These are phyloP conservation scores for Plantago coronopus DNA, from an alignment of 305 asterid genomes.

Conservation along the genomic window DNA sequence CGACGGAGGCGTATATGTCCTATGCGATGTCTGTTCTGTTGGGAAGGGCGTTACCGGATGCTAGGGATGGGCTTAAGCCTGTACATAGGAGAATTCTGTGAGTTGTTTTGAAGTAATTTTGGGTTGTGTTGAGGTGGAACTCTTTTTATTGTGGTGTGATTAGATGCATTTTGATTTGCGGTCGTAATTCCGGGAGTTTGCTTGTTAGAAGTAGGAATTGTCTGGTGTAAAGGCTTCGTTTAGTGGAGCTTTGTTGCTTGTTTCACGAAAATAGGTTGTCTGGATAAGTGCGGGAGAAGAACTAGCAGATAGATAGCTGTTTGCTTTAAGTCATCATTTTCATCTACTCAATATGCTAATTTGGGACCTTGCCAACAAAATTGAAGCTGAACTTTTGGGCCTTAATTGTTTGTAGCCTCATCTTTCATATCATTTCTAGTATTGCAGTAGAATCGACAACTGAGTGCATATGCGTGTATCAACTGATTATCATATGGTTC, in stretches of 20 bases:
- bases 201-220: no score
- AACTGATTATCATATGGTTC: background rate
- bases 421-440: background rate
- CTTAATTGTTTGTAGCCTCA: background rate
- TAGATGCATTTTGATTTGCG: background rate
- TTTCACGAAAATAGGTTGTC: background rate
- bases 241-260: no score
- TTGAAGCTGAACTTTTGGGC: background rate
- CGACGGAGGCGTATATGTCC: constrained; percentile 86
- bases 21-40: constrained; percentile 95
- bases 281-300: no score
- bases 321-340: no score
- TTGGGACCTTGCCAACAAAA: no score
- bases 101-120: constrained; percentile 22
- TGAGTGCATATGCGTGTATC: background rate
- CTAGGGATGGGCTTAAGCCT: constrained; percentile 93
- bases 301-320: background rate
- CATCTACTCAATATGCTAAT: no score
- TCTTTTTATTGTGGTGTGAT: no score
- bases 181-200: background rate
- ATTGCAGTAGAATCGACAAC: background rate
- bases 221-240: no score
- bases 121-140: background rate
- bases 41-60: constrained; percentile 93
- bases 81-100: constrained; percentile 91